Conservation (phyloP, 208 protist species). For the Acanthamoeba royreba region DNA sequence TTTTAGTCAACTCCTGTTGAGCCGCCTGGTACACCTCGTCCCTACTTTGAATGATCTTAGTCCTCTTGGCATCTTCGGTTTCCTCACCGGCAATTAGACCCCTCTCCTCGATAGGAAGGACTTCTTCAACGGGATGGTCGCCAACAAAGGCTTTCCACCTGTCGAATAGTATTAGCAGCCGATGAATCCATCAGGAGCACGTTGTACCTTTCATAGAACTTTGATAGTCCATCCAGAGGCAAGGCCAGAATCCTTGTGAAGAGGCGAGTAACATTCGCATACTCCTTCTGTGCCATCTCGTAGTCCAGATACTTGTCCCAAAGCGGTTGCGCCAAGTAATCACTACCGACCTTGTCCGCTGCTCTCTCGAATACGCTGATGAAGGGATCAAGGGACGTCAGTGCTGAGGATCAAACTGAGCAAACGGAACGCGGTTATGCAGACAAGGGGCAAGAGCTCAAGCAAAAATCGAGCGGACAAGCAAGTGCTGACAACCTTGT, state of each 20-base stretch:
- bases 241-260: neutral
- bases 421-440: no score
- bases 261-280: neutral
- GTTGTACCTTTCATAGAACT: neutral
- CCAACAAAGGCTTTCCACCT: slow-evolving; percentile 3
- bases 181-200: neutral
- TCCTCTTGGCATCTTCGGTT: neutral
- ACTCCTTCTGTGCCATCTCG: neutral
- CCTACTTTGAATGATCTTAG: neutral
- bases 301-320: slow-evolving; percentile 54
- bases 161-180: neutral
- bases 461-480: no score
- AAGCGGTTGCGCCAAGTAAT: neutral
- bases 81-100: neutral
- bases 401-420: no score
- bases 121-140: neutral
- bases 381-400: no score
- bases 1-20: neutral
- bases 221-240: slow-evolving; percentile 16
- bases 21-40: slow-evolving; percentile 7
- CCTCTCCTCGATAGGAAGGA: neutral
- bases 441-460: no score
- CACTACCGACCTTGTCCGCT: neutral
- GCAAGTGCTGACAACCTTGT: no score
- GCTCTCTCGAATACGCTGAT: slow-evolving; percentile 46